Conservation (phyloP, 805 yeast species). For the Barnettozyma botsteinii region DNA sequence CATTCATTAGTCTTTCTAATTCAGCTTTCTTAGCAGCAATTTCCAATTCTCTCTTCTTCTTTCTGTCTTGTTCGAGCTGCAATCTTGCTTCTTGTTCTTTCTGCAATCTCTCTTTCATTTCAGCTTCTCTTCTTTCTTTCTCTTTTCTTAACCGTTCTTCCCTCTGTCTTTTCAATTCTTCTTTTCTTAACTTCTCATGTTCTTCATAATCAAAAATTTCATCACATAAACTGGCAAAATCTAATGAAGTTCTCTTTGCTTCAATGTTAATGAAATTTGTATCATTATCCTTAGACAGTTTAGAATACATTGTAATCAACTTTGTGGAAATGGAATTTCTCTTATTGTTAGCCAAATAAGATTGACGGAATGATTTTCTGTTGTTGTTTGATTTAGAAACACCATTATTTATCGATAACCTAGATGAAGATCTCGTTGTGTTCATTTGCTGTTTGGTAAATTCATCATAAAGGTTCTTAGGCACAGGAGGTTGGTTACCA, state of each 20-base stretch:
- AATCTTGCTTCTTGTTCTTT: conserved; percentile 5
- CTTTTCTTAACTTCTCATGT: conserved; percentile 50
- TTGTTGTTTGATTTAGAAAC: conserved; percentile 7
- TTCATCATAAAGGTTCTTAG: conserved; percentile 18
- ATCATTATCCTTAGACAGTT: conserved; percentile 51
- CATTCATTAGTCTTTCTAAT: conserved; percentile 11
- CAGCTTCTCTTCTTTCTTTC: conserved; percentile 20
- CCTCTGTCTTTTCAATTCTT: conserved; percentile 24
- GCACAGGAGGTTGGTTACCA: conserved; percentile 20
- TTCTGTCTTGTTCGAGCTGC: conserved; percentile 18
- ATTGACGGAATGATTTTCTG: conserved; percentile 31
- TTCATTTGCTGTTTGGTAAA: conserved; percentile 11
- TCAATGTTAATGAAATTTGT: conserved; percentile 69
- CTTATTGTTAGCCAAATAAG: conserved; percentile 37
- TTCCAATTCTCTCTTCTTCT: conserved; percentile 21
- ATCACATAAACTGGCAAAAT: conserved; percentile 74
- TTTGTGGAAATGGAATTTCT: conserved; percentile 71
- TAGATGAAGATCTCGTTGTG: conserved; percentile 9
- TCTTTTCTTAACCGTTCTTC: conserved; percentile 22
- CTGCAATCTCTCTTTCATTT: conserved; percentile 13
- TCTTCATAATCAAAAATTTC: conserved; percentile 69
- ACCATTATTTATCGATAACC: conserved; percentile 6
- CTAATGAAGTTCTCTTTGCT: conserved; percentile 70
- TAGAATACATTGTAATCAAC: conserved; percentile 67
- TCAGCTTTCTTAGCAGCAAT: conserved; percentile 21